Evolutionary conservation across 2,329 filamentous ascomycete genomes (phyloP), one percentile per base, ranked within the genome.

Genomic region (Cytospora piceae): DNA sequence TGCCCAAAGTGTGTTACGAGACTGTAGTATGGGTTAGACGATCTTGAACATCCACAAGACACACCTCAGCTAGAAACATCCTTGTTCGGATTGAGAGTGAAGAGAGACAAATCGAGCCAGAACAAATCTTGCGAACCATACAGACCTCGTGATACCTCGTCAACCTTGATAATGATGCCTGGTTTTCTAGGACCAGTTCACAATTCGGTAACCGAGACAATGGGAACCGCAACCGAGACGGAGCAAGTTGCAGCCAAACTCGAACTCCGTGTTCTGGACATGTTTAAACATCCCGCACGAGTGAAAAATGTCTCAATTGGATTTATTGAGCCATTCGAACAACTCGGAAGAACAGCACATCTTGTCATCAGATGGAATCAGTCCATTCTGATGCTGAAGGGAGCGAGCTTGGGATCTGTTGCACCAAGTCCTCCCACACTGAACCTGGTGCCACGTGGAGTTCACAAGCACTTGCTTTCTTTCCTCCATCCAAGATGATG

Each of bases 401-500:
- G n/a, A 14, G 3, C 46, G n/a, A 49, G 9, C 46, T 49, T 12
- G 46, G 22, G 46, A 7, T 49, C 11, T 24, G 46, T 11, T n/a
- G 15, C 46, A 24, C 46, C 46, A 49, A 49, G 46, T 49, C n/a
- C 46, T 22, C 46, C n/a, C 32, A 20, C 5, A 22, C 11, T 27
- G 53, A 37, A 63, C 53, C 53, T 57, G 11, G 61, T 63, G 39
- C 61, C 61, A 63, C 46, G 39, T 63, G 61, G 61, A 22, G 17
- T 22, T 37, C 31, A 63, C 53, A 63, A 63, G 61, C 61, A 63
- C 53, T 57, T 63, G 61, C 61, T 63, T 63, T 42, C 61, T 63
- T 63, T 42, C 53, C 34, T 63, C 53, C 29, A 57, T 24, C 22
- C 46, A 63, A 31, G 27, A 17, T 52, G 29, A 29, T 57, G 27